Evolutionary conservation across 164 flowering plant genomes (phyloP), one percentile per base, ranked within the genome.

Genomic region (Piper betle): DNA sequence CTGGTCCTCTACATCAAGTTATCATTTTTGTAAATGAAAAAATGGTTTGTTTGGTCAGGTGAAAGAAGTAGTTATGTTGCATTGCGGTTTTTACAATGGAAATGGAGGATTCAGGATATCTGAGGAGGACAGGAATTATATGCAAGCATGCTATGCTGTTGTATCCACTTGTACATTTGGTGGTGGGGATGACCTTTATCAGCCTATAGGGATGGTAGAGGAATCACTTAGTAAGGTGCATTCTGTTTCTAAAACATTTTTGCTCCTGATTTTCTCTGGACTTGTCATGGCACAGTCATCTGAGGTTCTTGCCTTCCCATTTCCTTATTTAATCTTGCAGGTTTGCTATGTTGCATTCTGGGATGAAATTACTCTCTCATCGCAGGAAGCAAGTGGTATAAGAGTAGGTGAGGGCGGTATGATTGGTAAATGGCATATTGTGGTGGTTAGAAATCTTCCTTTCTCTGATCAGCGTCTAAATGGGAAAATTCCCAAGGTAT

Each of bases 161-260:
- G 89, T 93, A 18, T 88, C 95, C 58, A 93, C 99, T 43, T 94
- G 99, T 79, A 80, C 97, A 67, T 94, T 94, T 82, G 99, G 99
- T 64, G 99, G 99, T 64, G 99, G 99, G 53, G 96, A 94, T 79
- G 91, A 88, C 75, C 87, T 94, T 66, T 86, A 86, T 77, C 96
- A 94, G 70, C 97, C 99, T 52, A 91, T 91, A 64, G 97, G 95
- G 64, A 86, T 94, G 95, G 75, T 85, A 50, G 74, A 83, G 63
- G 71, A 83, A 69, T 88, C 99, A 37, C 81, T 86, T 60, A 61
- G 68, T 56, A 83, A 85, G 95, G 99, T 90, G 19, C 50, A 10
- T 10, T 9, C 10, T 46, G 50, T 43, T 56, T 48, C 12, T 63
- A 17, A 42, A 25, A 39, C 57, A 38, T 41, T 15, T 25, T 13